Evolutionary conservation across 2,329 filamentous ascomycete genomes (phyloP).

Genomic region (Colletotrichum cuscutae): DNA sequence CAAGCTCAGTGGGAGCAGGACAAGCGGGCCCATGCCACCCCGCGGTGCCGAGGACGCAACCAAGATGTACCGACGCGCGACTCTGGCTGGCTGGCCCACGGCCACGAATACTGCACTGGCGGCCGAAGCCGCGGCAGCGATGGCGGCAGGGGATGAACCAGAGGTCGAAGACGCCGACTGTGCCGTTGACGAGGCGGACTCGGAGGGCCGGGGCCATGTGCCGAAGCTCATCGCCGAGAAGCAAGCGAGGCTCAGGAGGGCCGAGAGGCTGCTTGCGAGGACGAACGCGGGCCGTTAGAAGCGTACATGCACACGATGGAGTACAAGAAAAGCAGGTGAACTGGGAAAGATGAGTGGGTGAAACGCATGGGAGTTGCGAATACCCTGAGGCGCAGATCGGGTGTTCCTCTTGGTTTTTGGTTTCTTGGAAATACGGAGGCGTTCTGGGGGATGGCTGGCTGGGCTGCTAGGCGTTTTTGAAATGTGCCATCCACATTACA

Average conservation of each 20-base stretch:
- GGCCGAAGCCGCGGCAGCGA: conserved; percentile 38
- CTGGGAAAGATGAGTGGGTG: neutral
- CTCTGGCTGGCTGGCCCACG: neutral
- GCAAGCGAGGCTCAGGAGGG: conserved; percentile 52
- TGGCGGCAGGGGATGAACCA: conserved; percentile 37
- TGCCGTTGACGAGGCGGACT: conserved; percentile 38
- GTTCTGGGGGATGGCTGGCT: neutral
- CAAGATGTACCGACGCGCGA: conserved; percentile 30
- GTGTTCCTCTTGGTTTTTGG: neutral
- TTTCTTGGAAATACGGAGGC: neutral
- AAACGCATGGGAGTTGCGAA: neutral
- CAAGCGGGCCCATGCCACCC: conserved; percentile 22
- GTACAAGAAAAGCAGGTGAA: neutral
- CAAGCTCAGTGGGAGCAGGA: conserved; percentile 28
- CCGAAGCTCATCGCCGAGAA: conserved; percentile 45
- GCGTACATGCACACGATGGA: neutral
- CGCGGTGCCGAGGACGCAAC: conserved; percentile 26
- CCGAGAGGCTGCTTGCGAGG: conserved; percentile 48
- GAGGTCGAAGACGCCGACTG: neutral
- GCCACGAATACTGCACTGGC: conserved; percentile 16
- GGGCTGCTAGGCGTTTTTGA: conserved; percentile 17
- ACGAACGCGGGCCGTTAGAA: neutral
- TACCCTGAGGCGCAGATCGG: neutral
- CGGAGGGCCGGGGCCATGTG: conserved; percentile 30
- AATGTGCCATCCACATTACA: neutral